These are phyloP conservation scores for Sugiyamaella japonica DNA, from an alignment of 1,139 yeast genomes.

Conservation along the genomic window DNA sequence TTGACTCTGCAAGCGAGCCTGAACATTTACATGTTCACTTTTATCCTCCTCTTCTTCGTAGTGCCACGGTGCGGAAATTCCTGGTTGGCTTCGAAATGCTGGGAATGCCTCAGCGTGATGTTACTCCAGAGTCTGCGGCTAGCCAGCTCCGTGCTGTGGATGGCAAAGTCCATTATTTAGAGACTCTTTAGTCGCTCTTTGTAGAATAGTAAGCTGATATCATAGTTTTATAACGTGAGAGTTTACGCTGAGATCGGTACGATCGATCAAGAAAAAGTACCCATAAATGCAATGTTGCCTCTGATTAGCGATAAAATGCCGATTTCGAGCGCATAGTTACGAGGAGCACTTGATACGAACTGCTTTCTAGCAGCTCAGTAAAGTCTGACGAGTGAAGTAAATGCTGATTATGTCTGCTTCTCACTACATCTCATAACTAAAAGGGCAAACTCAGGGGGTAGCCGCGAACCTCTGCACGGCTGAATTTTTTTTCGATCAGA, in stretches of 20 bases:
- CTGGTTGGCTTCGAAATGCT: conserved; percentile 77
- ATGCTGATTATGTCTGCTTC: no score
- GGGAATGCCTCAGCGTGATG: conserved; percentile 77
- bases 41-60: conserved; percentile 73
- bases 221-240: no score
- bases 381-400: no score
- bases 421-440: background rate
- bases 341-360: no score
- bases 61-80: conserved; percentile 74
- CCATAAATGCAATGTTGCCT: no score
- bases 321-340: no score
- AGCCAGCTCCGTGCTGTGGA: conserved; percentile 30
- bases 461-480: conserved; percentile 3
- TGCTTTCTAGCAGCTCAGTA: no score
- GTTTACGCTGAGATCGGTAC: no score
- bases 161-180: conserved; percentile 25
- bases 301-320: no score
- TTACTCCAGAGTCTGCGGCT: conserved; percentile 77
- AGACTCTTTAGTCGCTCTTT: background rate
- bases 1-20: conserved; percentile 35
- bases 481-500: background rate
- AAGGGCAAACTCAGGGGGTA: conserved; percentile 9
- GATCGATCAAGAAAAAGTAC: no score
- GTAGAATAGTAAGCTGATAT: no score
- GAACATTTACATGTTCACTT: conserved; percentile 78